A percentile compares a stretch with the other conserved stretches of the same genome.
Conservation (phyloP, 2,329 filamentous ascomycete species). For the Scedosporium boydii region DNA sequence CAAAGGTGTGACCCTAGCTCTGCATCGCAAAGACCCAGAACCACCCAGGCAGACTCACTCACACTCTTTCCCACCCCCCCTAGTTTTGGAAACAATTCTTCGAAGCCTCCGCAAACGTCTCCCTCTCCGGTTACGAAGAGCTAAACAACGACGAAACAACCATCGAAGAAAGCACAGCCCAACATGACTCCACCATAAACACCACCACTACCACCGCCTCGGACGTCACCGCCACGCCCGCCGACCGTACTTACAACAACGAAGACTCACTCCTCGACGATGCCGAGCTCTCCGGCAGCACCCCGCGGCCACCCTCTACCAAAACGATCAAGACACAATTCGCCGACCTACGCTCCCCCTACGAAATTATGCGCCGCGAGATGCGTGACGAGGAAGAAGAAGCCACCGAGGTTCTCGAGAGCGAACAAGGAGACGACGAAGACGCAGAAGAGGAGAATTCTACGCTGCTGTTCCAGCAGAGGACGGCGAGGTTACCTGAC, state of each 20-base stretch:
- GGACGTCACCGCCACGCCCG: slow-evolving; percentile 33
- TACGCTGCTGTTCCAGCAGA: slow-evolving; percentile 40
- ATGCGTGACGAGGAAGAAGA: slow-evolving; percentile 40
- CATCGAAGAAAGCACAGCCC: slow-evolving; percentile 42
- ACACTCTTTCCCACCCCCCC: slow-evolving; percentile 7
- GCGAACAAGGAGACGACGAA: slow-evolving; percentile 17
- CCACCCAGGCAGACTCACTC: not conserved
- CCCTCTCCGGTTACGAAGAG: slow-evolving; percentile 89
- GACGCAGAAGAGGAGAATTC: slow-evolving; percentile 33
- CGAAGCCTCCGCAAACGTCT: slow-evolving; percentile 95
- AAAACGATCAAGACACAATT: slow-evolving; percentile 43
- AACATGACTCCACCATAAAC: slow-evolving; percentile 31
- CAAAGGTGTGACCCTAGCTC: slow-evolving; percentile 53
- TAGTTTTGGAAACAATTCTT: slow-evolving; percentile 99
- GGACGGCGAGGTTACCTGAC: slow-evolving; percentile 46
- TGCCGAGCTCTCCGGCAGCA: slow-evolving; percentile 54
- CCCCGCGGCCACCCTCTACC: slow-evolving; percentile 48
- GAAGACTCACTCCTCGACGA: slow-evolving; percentile 64
- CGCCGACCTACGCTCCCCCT: slow-evolving; percentile 64
- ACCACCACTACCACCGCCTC: slow-evolving; percentile 10
- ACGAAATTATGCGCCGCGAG: slow-evolving; percentile 63
- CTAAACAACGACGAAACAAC: slow-evolving; percentile 50
- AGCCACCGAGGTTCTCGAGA: slow-evolving; percentile 20
- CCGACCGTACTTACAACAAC: slow-evolving; percentile 27
- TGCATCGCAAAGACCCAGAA: not conserved